Base-by-base conservation (phyloP, 1,284 basidiomycete genomes). In the Naganishia liquefaciens region DNA sequence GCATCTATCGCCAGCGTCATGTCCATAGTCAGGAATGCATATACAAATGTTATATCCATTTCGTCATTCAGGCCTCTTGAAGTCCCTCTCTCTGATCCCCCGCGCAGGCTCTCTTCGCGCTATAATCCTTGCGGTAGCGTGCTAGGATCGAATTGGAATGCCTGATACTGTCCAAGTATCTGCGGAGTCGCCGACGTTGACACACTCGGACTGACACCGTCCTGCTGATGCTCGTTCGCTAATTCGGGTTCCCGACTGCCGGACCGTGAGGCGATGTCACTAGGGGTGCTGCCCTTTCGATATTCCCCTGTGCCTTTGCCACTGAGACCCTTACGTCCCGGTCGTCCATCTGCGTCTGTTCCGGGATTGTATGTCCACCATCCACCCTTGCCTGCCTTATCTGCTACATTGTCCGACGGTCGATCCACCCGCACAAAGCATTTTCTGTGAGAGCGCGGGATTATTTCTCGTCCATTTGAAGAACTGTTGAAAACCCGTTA, bases 281-380 rank as follows among this genome's bases (percentile, higher is more conserved):
- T 62, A 10, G 66, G 66, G 7, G 67, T 68, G 27, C 55, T 53
- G 19, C 67, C 67, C 52, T 65, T 68, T 5, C 67, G 61, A 55
- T 68, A 65, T 47, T 68, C 67, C 2, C 67, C 66, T 30, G 66
- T 68, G 5, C 66, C 66, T n/a, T 63, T 64, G 15, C 66, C 66
- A 23, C 57, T 55, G 28, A 62, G 27, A 21, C 67, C 73, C 63
- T 79, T 79, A 17, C 77, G 68, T 0, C 77, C 77, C 0, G 76
- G 76, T 42, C 77, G 69, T 9, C 77, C 77, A 63, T 77, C 77
- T 63, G 77, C 76, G 11, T 75, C 76, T 15, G 77, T 73, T 15
- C 75, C 76, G n/a, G 75, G 73, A 55, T 75, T 71, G 5, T 78
- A 77, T 9, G 77, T 79, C 77, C 77, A 79, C 77, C 77, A 79